Percentiles rank a stretch among this genome's conserved stretches.
Conservation (phyloP, 2,329 filamentous ascomycete genomes). For the Pseudogymnoascus sp. region DNA sequence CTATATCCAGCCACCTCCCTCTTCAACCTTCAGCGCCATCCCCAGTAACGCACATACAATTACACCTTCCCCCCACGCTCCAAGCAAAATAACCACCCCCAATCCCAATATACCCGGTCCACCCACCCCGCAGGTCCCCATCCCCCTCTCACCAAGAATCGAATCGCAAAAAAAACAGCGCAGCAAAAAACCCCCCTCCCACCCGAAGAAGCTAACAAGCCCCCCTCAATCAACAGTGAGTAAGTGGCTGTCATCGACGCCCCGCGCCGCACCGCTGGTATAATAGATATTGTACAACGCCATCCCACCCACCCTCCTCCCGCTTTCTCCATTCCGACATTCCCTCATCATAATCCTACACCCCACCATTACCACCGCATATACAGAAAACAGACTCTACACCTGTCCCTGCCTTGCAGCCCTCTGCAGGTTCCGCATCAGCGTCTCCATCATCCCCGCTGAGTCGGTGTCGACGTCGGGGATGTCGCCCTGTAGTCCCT, state of each 20-base stretch:
- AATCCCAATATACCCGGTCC: neutral
- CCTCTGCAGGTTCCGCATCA: slow-evolving; percentile 2
- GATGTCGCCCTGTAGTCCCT: neutral
- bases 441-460: slow-evolving; percentile 2
- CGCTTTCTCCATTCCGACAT: neutral
- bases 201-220: neutral
- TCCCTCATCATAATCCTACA: neutral
- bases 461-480: neutral
- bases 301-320: neutral
- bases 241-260: neutral
- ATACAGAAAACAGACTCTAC: neutral
- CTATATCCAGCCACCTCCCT: neutral
- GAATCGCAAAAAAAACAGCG: neutral
- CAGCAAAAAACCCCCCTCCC: neutral
- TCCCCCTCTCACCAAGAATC: neutral
- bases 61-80: neutral
- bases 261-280: neutral
- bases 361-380: neutral
- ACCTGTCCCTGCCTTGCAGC: neutral
- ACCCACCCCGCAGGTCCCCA: neutral
- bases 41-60: neutral
- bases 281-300: slow-evolving; percentile 2
- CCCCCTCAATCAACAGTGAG: neutral
- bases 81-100: neutral
- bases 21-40: neutral